A percentile compares a stretch with the other conserved stretches of the same genome.
phyloP scores from a whole-genome alignment of 139 green algal species.

The Mychonastes homosphaera region DNA sequence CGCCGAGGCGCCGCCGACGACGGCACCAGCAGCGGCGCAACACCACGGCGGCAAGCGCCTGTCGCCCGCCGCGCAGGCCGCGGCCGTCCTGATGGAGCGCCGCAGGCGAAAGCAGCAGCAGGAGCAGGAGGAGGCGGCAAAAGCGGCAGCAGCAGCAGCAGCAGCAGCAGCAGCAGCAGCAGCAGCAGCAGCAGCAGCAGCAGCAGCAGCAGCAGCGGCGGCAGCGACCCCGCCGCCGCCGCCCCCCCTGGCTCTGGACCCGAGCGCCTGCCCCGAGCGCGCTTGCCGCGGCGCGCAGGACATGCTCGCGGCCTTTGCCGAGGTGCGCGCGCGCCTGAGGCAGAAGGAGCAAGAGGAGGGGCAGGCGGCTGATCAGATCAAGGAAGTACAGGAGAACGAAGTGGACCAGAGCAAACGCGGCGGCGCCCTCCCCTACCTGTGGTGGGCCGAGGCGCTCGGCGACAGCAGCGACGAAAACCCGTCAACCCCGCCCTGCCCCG shows the following conservation, averaged over 20 bases:
- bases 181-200: not conserved
- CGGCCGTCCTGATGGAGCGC: too few relatives aligned
- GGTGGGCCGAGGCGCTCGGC: too few relatives aligned
- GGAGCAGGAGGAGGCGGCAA: not conserved
- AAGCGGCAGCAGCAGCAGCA: not conserved
- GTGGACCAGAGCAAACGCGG: too few relatives aligned
- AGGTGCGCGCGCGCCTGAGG: not conserved
- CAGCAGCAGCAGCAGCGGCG: not conserved
- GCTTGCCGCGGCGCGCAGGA: not conserved
- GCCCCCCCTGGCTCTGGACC: not conserved
- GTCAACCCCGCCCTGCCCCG: conserved; percentile 32
- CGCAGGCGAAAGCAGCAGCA: not conserved
- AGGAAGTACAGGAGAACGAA: too few relatives aligned
- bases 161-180: not conserved
- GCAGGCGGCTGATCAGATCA: not conserved
- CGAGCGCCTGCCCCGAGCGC: not conserved
- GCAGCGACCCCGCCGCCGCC: not conserved
- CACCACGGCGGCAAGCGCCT: too few relatives aligned
- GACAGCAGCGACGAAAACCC: too few relatives aligned
- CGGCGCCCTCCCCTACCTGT: too few relatives aligned
- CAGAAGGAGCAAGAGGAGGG: not conserved
- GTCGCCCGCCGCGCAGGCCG: too few relatives aligned
- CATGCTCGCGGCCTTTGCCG: not conserved
- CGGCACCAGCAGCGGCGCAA: too few relatives aligned
- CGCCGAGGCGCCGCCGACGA: too few relatives aligned